Percentiles rank a stretch among this genome's conserved stretches.
Conservation (phyloP, 805 yeast species). For the Saccharomyces mikatae region DNA sequence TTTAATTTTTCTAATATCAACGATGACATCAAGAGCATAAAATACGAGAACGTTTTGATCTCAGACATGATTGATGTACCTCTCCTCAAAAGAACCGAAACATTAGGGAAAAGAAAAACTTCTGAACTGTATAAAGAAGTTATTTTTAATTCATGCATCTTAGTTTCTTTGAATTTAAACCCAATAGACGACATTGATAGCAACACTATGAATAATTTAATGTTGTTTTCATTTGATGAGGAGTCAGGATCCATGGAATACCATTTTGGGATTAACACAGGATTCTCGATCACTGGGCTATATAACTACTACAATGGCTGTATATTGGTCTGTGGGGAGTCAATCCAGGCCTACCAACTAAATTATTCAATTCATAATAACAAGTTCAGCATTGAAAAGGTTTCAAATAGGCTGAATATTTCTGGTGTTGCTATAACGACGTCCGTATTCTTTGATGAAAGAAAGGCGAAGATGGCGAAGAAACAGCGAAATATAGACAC, state of each 20-base stretch:
- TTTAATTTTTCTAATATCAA: neutral
- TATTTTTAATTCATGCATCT: constrained; percentile 31
- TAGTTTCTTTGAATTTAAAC: constrained; percentile 31
- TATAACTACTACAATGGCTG: constrained; percentile 23
- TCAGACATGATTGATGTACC: neutral
- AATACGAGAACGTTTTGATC: neutral
- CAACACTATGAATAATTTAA: constrained; percentile 22
- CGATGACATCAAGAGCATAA: neutral
- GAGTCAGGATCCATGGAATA: constrained; percentile 26
- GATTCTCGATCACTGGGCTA: constrained; percentile 15
- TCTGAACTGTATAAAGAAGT: constrained; percentile 17
- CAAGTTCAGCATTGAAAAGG: constrained; percentile 21
- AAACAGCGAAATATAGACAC: neutral
- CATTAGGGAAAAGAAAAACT: neutral
- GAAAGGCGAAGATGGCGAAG: neutral
- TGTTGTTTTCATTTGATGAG: constrained; percentile 33
- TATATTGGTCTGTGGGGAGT: constrained; percentile 30
- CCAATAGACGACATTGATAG: constrained; percentile 26
- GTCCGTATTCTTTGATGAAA: neutral
- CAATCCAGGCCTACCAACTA: constrained; percentile 24
- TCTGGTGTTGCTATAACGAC: constrained; percentile 13
- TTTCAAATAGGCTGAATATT: constrained; percentile 16
- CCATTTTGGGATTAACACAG: constrained; percentile 17
- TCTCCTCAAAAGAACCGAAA: neutral
- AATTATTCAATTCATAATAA: constrained; percentile 31